Percentiles rank a stretch among this genome's conserved stretches.
phyloP scores from a whole-genome alignment of 2,329 filamentous ascomycete genomes.

The Emergomyces orientalis region DNA sequence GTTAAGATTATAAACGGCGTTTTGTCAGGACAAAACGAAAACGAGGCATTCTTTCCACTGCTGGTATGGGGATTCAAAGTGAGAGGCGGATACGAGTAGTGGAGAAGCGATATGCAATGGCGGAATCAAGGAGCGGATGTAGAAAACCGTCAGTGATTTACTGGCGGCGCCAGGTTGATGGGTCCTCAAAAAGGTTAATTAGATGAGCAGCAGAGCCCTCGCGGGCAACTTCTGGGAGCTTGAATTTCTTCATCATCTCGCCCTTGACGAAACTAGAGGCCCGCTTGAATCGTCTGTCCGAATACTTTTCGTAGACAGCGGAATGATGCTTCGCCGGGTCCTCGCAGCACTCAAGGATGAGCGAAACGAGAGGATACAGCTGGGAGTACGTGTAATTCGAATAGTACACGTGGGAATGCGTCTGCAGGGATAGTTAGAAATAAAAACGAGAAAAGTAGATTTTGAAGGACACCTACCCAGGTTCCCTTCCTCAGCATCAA shows the following conservation, averaged over 20 bases:
- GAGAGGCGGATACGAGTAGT: background rate
- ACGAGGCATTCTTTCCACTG: background rate
- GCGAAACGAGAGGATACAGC: constrained; percentile 63
- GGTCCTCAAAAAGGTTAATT: constrained; percentile 7
- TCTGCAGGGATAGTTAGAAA: constrained; percentile 41
- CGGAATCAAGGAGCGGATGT: background rate
- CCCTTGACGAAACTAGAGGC: constrained; percentile 70
- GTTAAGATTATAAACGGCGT: background rate
- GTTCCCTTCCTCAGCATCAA: constrained; percentile 82
- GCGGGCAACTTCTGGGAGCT: constrained; percentile 33
- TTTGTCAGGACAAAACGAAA: background rate
- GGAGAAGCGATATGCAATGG: background rate
- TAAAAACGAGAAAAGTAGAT: background rate
- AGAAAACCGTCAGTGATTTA: constrained; percentile 6
- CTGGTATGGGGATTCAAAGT: background rate
- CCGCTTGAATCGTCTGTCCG: constrained; percentile 75
- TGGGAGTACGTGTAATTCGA: constrained; percentile 87
- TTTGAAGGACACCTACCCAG: constrained; percentile 59
- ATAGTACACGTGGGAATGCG: constrained; percentile 76
- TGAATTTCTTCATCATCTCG: constrained; percentile 57
- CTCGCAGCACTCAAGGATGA: constrained; percentile 82
- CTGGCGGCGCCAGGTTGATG: constrained; percentile 10
- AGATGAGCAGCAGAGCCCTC: constrained; percentile 12
- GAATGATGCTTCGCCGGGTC: constrained; percentile 70
- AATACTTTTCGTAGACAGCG: constrained; percentile 87